Evolutionary conservation across 306 rosid genomes (phyloP).

Genomic region (Cucurbita moschata): DNA sequence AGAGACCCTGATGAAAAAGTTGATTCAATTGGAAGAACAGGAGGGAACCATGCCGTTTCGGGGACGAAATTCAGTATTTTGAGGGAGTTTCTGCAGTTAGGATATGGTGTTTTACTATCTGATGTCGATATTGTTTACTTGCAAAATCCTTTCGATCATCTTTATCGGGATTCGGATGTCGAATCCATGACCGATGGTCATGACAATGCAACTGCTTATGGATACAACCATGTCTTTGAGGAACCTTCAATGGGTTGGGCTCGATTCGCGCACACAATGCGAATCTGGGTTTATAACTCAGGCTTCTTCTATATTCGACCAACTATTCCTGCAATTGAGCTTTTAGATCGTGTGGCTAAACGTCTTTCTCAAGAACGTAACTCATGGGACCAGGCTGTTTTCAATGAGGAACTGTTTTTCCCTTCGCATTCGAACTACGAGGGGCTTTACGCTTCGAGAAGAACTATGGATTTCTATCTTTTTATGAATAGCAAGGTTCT

Average conservation of each 20-base stretch:
- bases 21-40: constrained; percentile 41
- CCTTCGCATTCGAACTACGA: constrained; percentile 73
- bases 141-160: constrained; percentile 70
- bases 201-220: constrained; percentile 68
- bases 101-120: constrained; percentile 78
- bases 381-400: constrained; percentile 95
- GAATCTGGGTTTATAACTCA: constrained; percentile 90
- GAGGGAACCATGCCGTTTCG: constrained; percentile 76
- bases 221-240: constrained; percentile 58
- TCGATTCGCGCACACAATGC: constrained; percentile 74
- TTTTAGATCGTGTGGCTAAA: constrained; percentile 73
- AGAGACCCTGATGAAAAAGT: constrained; percentile 56
- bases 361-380: constrained; percentile 46
- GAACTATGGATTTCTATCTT: constrained; percentile 76
- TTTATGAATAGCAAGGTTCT: constrained; percentile 89
- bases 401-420: constrained; percentile 78
- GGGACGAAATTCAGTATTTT: constrained; percentile 65
- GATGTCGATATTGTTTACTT: constrained; percentile 87
- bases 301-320: constrained; percentile 92
- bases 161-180: constrained; percentile 67
- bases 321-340: constrained; percentile 75
- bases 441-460: constrained; percentile 74
- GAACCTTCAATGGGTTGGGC: constrained; percentile 94
- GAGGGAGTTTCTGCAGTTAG: constrained; percentile 87
- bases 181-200: constrained; percentile 97